Evolutionary conservation across 495 filamentous ascomycete species (phyloP).

Genomic region (Aspergillus bridgeri): DNA sequence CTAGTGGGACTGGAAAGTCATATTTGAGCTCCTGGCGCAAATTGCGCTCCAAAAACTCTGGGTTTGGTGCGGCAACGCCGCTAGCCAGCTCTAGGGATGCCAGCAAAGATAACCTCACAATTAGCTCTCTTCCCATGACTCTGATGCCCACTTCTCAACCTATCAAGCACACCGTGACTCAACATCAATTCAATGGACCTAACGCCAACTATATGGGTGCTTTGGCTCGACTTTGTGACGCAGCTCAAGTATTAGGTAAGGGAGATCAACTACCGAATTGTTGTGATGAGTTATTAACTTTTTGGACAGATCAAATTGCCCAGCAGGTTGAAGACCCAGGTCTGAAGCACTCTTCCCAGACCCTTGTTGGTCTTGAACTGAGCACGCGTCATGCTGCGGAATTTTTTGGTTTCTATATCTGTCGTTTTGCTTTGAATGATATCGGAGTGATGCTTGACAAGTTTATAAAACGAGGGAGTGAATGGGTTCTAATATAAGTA

Average conservation of each 20-base stretch:
- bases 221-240: conserved; percentile 89
- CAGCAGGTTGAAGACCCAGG: conserved; percentile 94
- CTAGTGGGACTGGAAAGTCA: conserved; percentile 61
- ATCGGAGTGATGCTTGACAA: conserved; percentile 88
- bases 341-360: conserved; percentile 74
- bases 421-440: conserved; percentile 87
- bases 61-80: conserved; percentile 42
- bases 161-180: conserved; percentile 64
- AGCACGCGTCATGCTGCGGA: conserved; percentile 91
- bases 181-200: conserved; percentile 71
- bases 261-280: conserved; percentile 10
- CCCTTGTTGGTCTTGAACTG: conserved; percentile 90
- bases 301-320: conserved; percentile 78
- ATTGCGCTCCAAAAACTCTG: conserved; percentile 81
- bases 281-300: neutral
- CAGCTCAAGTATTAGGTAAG: conserved; percentile 89
- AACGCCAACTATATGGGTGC: conserved; percentile 88
- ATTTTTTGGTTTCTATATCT: conserved; percentile 96
- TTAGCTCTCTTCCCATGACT: conserved; percentile 83
- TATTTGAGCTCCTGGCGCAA: conserved; percentile 76
- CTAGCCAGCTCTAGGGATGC: conserved; percentile 42
- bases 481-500: conserved; percentile 67
- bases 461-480: conserved; percentile 91
- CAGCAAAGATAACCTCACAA: conserved; percentile 55
- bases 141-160: conserved; percentile 53